Evolutionary conservation across 2,329 filamentous ascomycete species (phyloP).

Genomic region (Arthrinium phaeospermum): DNA sequence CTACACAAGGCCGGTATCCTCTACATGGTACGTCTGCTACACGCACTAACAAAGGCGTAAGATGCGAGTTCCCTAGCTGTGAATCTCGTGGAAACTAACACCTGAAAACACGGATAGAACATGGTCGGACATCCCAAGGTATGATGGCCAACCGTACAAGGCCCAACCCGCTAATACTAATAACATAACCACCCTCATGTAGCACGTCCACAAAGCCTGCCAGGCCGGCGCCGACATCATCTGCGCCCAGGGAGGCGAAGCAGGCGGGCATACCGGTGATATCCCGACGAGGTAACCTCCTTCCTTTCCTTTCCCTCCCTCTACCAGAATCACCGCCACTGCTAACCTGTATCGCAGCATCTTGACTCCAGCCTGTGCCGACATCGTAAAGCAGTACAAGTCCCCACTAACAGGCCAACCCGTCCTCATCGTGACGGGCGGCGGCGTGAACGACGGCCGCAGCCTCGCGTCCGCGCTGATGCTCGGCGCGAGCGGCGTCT

Average conservation of each 20-base stretch:
- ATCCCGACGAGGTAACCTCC: slow-evolving; percentile 58
- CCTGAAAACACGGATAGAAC: slow-evolving; percentile 54
- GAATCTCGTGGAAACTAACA: background rate
- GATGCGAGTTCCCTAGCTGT: background rate
- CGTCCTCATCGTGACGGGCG: slow-evolving; percentile 89
- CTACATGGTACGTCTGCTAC: slow-evolving; percentile 67
- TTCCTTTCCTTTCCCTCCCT: background rate
- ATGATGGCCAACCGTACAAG: slow-evolving; percentile 78
- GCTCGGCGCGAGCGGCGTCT: slow-evolving; percentile 88
- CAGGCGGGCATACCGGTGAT: slow-evolving; percentile 91
- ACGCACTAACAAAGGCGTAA: background rate
- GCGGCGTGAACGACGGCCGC: slow-evolving; percentile 90
- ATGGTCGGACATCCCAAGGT: slow-evolving; percentile 99
- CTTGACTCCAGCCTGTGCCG: slow-evolving; percentile 87
- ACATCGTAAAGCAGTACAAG: slow-evolving; percentile 76
- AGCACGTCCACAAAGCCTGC: slow-evolving; percentile 26
- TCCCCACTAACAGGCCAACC: slow-evolving; percentile 83
- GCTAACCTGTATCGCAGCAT: slow-evolving; percentile 63
- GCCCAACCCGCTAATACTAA: slow-evolving; percentile 64
- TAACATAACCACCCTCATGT: no score
- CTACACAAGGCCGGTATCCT: slow-evolving; percentile 72
- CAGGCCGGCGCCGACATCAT: slow-evolving; percentile 82
- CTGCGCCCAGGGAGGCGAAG: slow-evolving; percentile 87
- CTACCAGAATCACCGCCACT: background rate
- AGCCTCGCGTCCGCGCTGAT: slow-evolving; percentile 88